A percentile compares a stretch with the other conserved stretches of the same genome.
These are phyloP conservation scores for Backusella liffmaniae DNA, from an alignment of 192 early-diverging fungal species.

Conservation along the genomic window DNA sequence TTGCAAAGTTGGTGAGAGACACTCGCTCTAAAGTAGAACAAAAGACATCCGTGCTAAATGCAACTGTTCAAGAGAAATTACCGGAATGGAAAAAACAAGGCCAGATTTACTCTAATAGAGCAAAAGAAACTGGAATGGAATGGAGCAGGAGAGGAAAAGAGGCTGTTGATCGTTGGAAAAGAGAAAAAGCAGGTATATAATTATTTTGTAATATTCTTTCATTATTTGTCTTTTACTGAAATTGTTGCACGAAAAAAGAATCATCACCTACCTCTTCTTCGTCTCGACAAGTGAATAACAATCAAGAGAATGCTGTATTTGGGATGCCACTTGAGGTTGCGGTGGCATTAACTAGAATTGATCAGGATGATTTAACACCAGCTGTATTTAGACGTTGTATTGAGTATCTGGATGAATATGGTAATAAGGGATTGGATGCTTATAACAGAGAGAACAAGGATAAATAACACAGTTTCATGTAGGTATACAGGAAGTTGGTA, in stretches of 20 bases:
- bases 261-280: neutral
- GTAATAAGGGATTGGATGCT: slow-evolving; percentile 8
- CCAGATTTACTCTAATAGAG: slow-evolving; percentile 29
- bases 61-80: slow-evolving; percentile 31
- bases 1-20: slow-evolving; percentile 29
- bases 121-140: slow-evolving; percentile 37
- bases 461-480: neutral
- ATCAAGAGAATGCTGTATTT: slow-evolving; percentile 28
- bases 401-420: slow-evolving; percentile 34
- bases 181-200: neutral
- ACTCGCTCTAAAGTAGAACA: slow-evolving; percentile 29
- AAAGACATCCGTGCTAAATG: slow-evolving; percentile 31
- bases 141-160: slow-evolving; percentile 37
- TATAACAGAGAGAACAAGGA: neutral
- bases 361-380: slow-evolving; percentile 26
- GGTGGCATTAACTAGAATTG: slow-evolving; percentile 23
- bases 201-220: neutral
- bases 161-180: slow-evolving; percentile 38
- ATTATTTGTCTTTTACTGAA: neutral
- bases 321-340: slow-evolving; percentile 31
- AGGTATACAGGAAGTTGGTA: slow-evolving; percentile 53
- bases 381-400: slow-evolving; percentile 34
- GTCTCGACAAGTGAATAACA: neutral
- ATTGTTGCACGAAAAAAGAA: neutral
- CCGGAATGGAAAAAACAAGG: slow-evolving; percentile 38